Evolutionary conservation across 1,139 yeast species (phyloP), one percentile per base, ranked within the genome.

Genomic region (Magnusiomyces fungicola): DNA sequence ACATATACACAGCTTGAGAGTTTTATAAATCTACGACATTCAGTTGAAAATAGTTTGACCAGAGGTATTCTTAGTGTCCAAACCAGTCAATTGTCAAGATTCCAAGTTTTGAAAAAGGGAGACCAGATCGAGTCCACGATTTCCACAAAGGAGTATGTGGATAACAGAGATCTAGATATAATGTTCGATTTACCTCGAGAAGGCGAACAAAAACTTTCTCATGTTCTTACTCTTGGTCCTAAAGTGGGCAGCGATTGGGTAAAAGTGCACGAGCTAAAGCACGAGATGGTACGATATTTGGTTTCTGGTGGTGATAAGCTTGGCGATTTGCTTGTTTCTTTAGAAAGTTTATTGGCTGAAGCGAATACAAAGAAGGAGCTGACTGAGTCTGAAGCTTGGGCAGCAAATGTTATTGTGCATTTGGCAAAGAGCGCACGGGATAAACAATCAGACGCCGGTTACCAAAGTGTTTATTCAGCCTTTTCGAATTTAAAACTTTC

Each of bases 1-100:
- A 72, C 81, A 0, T 83, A 72, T 61, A 79, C 79, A 50, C 86
- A 85, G 60, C 62, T 85, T 27, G 75, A 75, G 46, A 80, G 85
- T 10, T 78, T 85, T 58, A 61, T 81, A 32, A 76, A 75, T 27
- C 59, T 68, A 32, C 60, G 63, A 10, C 45, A 51, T 12, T 55
- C 56, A 37, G 51, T 67, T 46, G 50, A 50, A 7, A 43, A 44
- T 24, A 64, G 68, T 46, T 48, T 67, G 43, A 54, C 57, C 19
- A 43, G 52, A 7, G 53, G 54, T 2, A 47, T 60, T 18, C 36
- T 52, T 10, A 48, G 43, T 3, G 34, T 54, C 2, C 64, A 61
- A 27, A 25, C 45, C 16, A 24, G 30, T 10, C 50, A 45, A 7
- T 21, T 47, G 3, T 46, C 46, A n/a, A 43, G 42, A 24, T 49